phyloP scores from a whole-genome alignment of 202 grass and related monocot species.

The Elaeis oleifera region DNA sequence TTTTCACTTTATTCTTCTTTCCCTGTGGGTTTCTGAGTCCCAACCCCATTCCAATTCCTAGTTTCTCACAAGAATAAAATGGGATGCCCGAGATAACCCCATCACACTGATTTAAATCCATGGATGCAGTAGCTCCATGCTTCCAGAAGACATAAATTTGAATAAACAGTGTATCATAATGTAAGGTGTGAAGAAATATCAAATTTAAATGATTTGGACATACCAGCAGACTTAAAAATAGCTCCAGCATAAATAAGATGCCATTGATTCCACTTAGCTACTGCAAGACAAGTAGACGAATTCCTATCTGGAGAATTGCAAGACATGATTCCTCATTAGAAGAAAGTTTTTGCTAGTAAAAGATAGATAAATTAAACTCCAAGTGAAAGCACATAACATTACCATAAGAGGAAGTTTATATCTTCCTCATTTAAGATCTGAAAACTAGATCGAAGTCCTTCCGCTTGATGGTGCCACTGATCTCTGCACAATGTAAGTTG shows the following conservation, averaged over 20 bases:
- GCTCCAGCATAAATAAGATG: slow-evolving; percentile 64
- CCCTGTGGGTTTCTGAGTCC: too few relatives aligned
- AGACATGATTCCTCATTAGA: too few relatives aligned
- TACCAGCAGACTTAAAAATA: slow-evolving; percentile 74
- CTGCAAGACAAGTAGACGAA: slow-evolving; percentile 56
- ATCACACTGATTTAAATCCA: too few relatives aligned
- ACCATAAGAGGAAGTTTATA: slow-evolving; percentile 65
- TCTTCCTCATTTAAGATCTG: slow-evolving; percentile 56
- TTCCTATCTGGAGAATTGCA: slow-evolving; percentile 48
- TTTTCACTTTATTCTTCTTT: too few relatives aligned
- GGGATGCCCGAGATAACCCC: too few relatives aligned
- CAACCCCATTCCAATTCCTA: too few relatives aligned
- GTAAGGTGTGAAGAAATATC: not conserved
- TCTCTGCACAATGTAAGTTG: slow-evolving; percentile 28
- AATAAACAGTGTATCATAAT: too few relatives aligned
- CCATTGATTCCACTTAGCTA: slow-evolving; percentile 67
- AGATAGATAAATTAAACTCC: not conserved
- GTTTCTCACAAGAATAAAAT: too few relatives aligned
- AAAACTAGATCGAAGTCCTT: slow-evolving; percentile 39
- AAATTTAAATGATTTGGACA: not conserved
- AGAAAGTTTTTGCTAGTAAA: not conserved
- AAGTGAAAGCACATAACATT: slow-evolving; percentile 2
- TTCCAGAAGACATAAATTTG: too few relatives aligned
- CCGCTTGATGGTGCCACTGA: slow-evolving; percentile 39
- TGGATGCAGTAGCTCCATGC: too few relatives aligned